A percentile compares a stretch with the other conserved stretches of the same genome.
phyloP scores from a whole-genome alignment of 176 grass and related monocot species.

The Phoenix dactylifera region DNA sequence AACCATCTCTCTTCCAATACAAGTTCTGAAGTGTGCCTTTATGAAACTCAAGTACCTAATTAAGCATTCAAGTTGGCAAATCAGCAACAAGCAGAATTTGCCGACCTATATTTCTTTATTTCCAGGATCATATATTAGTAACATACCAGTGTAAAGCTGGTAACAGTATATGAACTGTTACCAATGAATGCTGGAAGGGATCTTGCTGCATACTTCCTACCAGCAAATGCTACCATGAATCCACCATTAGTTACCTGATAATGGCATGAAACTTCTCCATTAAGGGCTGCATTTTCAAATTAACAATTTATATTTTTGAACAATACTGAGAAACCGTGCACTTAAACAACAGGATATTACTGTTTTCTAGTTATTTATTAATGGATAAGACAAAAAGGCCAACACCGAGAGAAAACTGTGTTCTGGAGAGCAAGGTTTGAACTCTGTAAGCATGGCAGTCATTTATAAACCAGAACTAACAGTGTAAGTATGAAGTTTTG shows the following conservation, averaged over 20 bases:
- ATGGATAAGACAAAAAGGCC: no score
- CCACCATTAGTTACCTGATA: constrained; percentile 41
- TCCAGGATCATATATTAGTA: constrained; percentile 1
- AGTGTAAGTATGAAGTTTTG: no score
- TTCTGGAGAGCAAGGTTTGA: no score
- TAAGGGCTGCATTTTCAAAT: not conserved
- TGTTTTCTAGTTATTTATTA: no score
- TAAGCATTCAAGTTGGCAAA: not conserved
- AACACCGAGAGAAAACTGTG: no score
- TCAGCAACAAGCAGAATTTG: not conserved
- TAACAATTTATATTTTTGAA: no score
- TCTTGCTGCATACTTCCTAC: constrained; percentile 71
- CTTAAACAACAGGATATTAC: no score
- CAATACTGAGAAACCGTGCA: no score
- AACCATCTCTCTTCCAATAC: constrained; percentile 62
- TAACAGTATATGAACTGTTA: constrained; percentile 45
- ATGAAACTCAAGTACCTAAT: constrained; percentile 75
- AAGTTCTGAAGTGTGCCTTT: constrained; percentile 81
- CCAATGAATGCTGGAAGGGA: constrained; percentile 48
- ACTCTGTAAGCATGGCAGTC: no score
- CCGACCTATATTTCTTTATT: constrained; percentile 1
- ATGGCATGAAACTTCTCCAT: constrained; percentile 8
- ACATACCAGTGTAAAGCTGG: constrained; percentile 80
- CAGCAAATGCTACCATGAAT: constrained; percentile 80
- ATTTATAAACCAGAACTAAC: no score